These are phyloP conservation scores for Backusella sp. DNA, from an alignment of 192 early-diverging fungal species.

Conservation along the genomic window DNA sequence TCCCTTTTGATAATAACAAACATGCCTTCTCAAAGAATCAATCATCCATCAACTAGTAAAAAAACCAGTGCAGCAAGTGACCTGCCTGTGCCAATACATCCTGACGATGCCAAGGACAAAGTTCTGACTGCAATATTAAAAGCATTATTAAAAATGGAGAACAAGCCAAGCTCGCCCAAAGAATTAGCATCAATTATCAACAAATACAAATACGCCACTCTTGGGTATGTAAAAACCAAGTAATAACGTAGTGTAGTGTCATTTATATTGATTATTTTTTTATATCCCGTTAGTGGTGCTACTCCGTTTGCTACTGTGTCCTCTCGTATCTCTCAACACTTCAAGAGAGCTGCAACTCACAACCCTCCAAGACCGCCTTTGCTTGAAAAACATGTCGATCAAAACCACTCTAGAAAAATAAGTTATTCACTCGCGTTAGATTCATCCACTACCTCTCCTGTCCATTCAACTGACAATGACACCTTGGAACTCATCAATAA, in stretches of 20 bases:
- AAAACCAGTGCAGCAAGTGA: not conserved
- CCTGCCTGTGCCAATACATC: slow-evolving; percentile 50
- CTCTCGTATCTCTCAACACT: slow-evolving; percentile 88
- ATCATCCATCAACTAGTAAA: not conserved
- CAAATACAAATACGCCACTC: slow-evolving; percentile 71
- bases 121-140: slow-evolving; percentile 85
- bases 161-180: slow-evolving; percentile 80
- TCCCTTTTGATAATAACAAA: not conserved
- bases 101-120: slow-evolving; percentile 79
- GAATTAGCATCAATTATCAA: slow-evolving; percentile 78
- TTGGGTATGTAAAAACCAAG: slow-evolving; percentile 53
- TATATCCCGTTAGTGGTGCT: slow-evolving; percentile 50
- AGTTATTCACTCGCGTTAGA: slow-evolving; percentile 65
- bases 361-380: slow-evolving; percentile 71
- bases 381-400: slow-evolving; percentile 68
- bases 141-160: slow-evolving; percentile 70
- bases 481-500: no score
- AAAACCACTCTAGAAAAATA: slow-evolving; percentile 67
- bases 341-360: slow-evolving; percentile 77
- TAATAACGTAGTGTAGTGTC: no score
- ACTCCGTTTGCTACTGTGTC: slow-evolving; percentile 89
- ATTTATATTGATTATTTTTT: no score
- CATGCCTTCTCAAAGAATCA: not conserved
- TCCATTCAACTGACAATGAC: not conserved
- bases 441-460: not conserved